Conservation (phyloP, 176 grass and related monocot genomes). For the Ampelocalamus luodianensis region DNA sequence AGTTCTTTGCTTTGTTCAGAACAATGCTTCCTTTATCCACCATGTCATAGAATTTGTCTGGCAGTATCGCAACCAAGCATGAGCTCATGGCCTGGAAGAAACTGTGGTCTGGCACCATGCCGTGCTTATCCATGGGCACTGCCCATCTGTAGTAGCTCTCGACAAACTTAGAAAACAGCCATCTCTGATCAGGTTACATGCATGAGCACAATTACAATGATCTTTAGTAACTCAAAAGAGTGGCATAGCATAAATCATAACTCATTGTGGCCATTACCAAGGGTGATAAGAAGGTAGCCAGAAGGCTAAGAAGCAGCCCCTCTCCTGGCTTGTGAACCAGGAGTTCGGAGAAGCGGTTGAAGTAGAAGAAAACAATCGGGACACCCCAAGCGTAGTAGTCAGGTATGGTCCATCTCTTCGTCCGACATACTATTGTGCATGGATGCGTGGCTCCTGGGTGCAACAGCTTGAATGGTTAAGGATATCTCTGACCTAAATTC, state of each 20-base stretch:
- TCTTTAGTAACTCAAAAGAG: background rate
- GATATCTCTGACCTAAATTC: background rate
- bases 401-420: conserved; percentile 46
- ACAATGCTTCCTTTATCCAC: conserved; percentile 58
- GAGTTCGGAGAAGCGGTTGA: conserved; percentile 51
- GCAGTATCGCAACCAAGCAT: conserved; percentile 34
- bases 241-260: background rate
- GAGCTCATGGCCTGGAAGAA: conserved; percentile 45
- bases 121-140: conserved; percentile 46
- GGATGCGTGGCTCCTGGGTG: conserved; percentile 38
- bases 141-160: conserved; percentile 52
- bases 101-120: conserved; percentile 56
- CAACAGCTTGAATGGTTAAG: background rate
- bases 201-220: background rate
- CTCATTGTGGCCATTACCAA: conserved; percentile 34
- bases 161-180: conserved; percentile 48
- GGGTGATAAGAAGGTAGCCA: conserved; percentile 55
- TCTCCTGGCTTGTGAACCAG: conserved; percentile 60
- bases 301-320: conserved; percentile 52
- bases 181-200: conserved; percentile 30
- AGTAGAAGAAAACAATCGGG: background rate
- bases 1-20: conserved; percentile 48
- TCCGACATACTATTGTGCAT: conserved; percentile 58
- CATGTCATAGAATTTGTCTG: conserved; percentile 53
- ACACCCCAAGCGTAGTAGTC: conserved; percentile 44